Percentiles rank a stretch among this genome's conserved stretches.
phyloP scores from a whole-genome alignment of 495 filamentous ascomycete species.

The Penicillium odoratum region DNA sequence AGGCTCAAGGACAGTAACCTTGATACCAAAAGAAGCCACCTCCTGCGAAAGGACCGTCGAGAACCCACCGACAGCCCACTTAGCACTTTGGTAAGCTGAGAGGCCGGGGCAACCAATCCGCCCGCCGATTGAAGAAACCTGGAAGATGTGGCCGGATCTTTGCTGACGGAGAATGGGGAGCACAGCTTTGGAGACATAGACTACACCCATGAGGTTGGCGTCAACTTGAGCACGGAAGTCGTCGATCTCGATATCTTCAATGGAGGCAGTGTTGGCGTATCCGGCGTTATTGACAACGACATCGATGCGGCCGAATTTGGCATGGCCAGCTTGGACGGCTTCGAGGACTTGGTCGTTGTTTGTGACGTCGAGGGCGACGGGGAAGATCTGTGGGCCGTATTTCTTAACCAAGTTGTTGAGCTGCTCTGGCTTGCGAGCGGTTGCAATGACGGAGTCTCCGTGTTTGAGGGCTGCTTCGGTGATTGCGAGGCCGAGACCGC shows the following conservation, averaged over 20 bases:
- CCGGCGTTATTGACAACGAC: slow-evolving; percentile 37
- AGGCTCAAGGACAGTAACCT: slow-evolving; percentile 36
- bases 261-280: slow-evolving; percentile 24
- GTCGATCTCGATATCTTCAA: slow-evolving; percentile 22
- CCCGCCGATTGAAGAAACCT: neutral
- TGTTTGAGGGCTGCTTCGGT: slow-evolving; percentile 40
- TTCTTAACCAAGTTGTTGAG: slow-evolving; percentile 23
- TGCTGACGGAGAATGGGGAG: slow-evolving; percentile 49
- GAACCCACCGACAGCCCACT: slow-evolving; percentile 47
- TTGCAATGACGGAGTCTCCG: slow-evolving; percentile 53
- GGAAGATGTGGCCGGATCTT: slow-evolving; percentile 25
- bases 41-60: slow-evolving; percentile 30
- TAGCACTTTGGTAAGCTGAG: slow-evolving; percentile 46
- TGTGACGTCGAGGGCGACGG: slow-evolving; percentile 44
- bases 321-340: slow-evolving; percentile 13
- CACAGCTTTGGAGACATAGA: slow-evolving; percentile 46
- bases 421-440: slow-evolving; percentile 43
- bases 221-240: slow-evolving; percentile 26
- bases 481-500: slow-evolving; percentile 49
- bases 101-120: neutral
- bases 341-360: slow-evolving; percentile 21
- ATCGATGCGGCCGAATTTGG: slow-evolving; percentile 19
- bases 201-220: slow-evolving; percentile 50
- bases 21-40: slow-evolving; percentile 29
- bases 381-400: slow-evolving; percentile 17